phyloP scores from a whole-genome alignment of 2,329 filamentous ascomycete genomes.

The Coniochaeta sp. region DNA sequence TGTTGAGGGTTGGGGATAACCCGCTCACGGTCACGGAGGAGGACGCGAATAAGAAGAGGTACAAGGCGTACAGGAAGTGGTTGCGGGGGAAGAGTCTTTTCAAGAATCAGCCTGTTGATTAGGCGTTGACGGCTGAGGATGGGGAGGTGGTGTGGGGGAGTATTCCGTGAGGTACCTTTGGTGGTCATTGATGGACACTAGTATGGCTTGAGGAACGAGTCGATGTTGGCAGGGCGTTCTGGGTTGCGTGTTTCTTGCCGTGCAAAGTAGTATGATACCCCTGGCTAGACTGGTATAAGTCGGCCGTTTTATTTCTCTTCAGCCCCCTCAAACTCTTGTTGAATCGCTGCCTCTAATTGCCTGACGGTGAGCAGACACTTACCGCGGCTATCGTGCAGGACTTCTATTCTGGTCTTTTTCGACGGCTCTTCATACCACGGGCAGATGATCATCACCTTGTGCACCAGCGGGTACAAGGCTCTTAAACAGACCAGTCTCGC shows the following conservation, averaged over 20 bases:
- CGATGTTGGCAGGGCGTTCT: too few relatives aligned
- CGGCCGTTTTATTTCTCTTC: not conserved
- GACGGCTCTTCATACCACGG: too few relatives aligned
- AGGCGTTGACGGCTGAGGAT: slow-evolving; percentile 17
- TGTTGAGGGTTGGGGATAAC: slow-evolving; percentile 71
- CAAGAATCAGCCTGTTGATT: slow-evolving; percentile 71
- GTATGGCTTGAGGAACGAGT: too few relatives aligned
- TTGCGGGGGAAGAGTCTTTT: slow-evolving; percentile 90
- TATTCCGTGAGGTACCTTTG: not conserved
- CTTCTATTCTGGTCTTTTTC: too few relatives aligned
- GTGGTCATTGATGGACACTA: too few relatives aligned
- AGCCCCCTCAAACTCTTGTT: not conserved
- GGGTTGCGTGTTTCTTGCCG: not conserved
- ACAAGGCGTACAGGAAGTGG: slow-evolving; percentile 96
- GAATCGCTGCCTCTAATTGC: too few relatives aligned
- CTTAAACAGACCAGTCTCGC: too few relatives aligned
- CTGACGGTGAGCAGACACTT: too few relatives aligned
- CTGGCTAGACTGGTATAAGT: not conserved
- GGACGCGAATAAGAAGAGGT: slow-evolving; percentile 85
- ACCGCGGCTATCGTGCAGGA: too few relatives aligned
- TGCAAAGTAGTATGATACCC: not conserved
- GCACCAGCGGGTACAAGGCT: too few relatives aligned
- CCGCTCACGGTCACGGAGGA: slow-evolving; percentile 83
- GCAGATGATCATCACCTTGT: too few relatives aligned
- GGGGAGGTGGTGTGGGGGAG: not conserved